phyloP scores from a whole-genome alignment of 495 filamentous ascomycete genomes.

The Penicillium malachiteum region DNA sequence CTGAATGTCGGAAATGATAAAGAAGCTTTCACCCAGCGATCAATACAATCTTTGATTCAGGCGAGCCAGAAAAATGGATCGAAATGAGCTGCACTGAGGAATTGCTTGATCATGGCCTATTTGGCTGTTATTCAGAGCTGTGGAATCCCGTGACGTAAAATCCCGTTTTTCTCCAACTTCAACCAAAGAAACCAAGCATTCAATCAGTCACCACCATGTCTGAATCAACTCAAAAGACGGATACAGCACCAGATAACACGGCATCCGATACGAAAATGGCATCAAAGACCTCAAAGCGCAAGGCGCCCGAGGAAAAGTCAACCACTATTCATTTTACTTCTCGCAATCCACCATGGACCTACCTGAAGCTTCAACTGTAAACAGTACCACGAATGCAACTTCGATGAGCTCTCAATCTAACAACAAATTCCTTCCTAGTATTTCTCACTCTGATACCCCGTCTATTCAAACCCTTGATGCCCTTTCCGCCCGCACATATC shows the following conservation, averaged over 20 bases:
- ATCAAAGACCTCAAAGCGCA: conserved; percentile 28
- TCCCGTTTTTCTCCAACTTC: conserved; percentile 10
- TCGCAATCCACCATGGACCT: conserved; percentile 51
- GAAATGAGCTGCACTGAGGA: background rate
- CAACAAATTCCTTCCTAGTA: conserved; percentile 14
- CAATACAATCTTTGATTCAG: conserved; percentile 14
- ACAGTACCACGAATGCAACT: background rate
- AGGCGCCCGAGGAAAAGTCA: conserved; percentile 23
- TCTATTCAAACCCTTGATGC: conserved; percentile 56
- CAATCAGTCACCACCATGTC: background rate
- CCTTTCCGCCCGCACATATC: conserved; percentile 70
- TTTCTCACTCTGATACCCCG: conserved; percentile 32
- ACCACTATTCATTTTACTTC: conserved; percentile 38
- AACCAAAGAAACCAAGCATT: background rate
- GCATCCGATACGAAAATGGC: background rate
- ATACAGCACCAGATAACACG: background rate
- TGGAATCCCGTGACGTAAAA: conserved; percentile 28
- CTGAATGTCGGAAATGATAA: conserved; percentile 28
- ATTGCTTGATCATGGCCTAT: too few relatives aligned
- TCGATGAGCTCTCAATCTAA: conserved; percentile 4
- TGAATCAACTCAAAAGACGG: background rate
- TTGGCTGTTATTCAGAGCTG: too few relatives aligned
- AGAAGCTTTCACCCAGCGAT: conserved; percentile 26
- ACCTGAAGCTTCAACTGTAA: conserved; percentile 48
- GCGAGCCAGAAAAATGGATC: conserved; percentile 4